These are phyloP conservation scores for Neurospora sp. DNA, from an alignment of 2,329 filamentous ascomycete genomes.

Conservation along the genomic window DNA sequence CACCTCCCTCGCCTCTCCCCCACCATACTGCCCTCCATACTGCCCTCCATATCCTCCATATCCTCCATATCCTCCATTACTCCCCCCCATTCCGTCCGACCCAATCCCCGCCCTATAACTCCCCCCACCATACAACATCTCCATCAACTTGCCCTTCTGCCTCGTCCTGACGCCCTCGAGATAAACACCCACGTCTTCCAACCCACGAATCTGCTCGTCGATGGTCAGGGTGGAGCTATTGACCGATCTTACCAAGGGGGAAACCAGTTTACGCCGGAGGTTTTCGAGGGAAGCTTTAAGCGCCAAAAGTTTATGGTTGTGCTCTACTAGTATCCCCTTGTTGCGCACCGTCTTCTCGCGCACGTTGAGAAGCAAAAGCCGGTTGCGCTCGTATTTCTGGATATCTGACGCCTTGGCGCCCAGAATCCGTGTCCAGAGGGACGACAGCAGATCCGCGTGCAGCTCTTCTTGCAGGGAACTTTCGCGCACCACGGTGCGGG, in stretches of 20 bases:
- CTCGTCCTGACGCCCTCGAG: conserved; percentile 63
- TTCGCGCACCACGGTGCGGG: conserved; percentile 76
- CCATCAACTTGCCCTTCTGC: conserved; percentile 76
- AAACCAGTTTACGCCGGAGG: conserved; percentile 73
- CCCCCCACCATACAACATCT: conserved; percentile 58
- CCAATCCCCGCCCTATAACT: neutral
- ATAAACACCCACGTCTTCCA: conserved; percentile 71
- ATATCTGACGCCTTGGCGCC: conserved; percentile 64
- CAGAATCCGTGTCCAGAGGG: conserved; percentile 77
- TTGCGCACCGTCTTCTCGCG: conserved; percentile 76
- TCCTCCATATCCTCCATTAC: neutral
- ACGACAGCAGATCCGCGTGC: too few relatives aligned
- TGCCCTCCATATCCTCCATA: neutral
- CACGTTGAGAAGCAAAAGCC: conserved; percentile 65
- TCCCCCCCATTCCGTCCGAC: conserved; percentile 2
- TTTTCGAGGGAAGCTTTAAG: conserved; percentile 81
- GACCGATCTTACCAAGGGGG: conserved; percentile 64
- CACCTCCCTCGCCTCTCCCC: neutral
- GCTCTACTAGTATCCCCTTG: conserved; percentile 76
- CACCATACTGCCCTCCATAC: neutral
- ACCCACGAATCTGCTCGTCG: conserved; percentile 74
- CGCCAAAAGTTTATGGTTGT: conserved; percentile 73
- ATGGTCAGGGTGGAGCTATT: conserved; percentile 64
- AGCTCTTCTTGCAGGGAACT: conserved; percentile 68
- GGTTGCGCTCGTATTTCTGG: conserved; percentile 90